Evolutionary conservation across 2,329 filamentous ascomycete species (phyloP), one percentile per base, ranked within the genome.

Genomic region (Nemania sp.): DNA sequence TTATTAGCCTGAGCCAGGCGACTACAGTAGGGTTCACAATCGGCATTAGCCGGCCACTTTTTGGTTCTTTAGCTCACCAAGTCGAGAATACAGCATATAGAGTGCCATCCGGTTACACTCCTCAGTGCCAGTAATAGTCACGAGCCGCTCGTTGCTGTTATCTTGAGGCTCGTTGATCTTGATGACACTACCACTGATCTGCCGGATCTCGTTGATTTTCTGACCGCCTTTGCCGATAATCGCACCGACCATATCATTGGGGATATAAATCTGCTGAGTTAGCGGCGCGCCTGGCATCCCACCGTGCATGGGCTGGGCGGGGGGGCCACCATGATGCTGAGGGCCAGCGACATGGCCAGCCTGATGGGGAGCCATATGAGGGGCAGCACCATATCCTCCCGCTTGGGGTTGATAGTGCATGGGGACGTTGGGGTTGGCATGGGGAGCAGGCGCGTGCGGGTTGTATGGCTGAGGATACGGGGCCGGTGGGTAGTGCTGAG

Each of bases 101-200:
- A 99, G 77, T n/a, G 94, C 94, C 92, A 99, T 97, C 69, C 96
- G 90, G 76, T 99, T 99, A 79, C 91, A 97, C 75, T 99, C 94
- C 66, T 95, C 91, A 5, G 94, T 97, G 61, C 94, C 94, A 2
- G 94, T 97, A 64, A 99, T 96, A 14, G 94, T 99, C 53, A 99
- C 94, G 55, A 99, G 79, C 59, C 94, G 88, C 78, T 99, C 94
- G 69, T 97, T 99, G 80, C 91, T 97, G 76, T 96, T 97, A 73
- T 97, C 94, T 72, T 97, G 94, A 1, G 94, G 94, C 72, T 99
- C 94, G 71, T 99, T 97, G 80, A 99, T 99, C 80, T 99, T 99
- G 74, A 99, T 97, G 41, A 99, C 92, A 75, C 93, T 97, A 64
- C 93, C 94, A 72, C 90, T 95, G 66, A 99, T 86, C 72, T 97